Percentiles rank a stretch among this genome's conserved stretches.
phyloP scores from a whole-genome alignment of 2,329 filamentous ascomycete genomes.

The Hymenoscyphus linearis region DNA sequence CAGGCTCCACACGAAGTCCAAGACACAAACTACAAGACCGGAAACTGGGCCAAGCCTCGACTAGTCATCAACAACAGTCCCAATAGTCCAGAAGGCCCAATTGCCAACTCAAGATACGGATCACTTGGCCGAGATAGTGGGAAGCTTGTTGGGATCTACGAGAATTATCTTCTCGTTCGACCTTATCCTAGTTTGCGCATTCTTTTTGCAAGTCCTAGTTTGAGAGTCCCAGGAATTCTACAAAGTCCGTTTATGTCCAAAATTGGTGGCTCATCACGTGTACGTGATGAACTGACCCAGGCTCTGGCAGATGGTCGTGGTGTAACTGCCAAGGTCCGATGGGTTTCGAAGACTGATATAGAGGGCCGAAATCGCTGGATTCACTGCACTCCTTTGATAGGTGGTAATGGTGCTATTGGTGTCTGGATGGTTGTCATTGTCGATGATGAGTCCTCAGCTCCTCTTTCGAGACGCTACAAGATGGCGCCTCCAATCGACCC shows the following conservation, averaged over 20 bases:
- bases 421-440: constrained; percentile 76
- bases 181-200: constrained; percentile 62
- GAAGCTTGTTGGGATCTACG: constrained; percentile 40
- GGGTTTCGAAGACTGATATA: constrained; percentile 48
- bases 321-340: constrained; percentile 70
- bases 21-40: constrained; percentile 29
- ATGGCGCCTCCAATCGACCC: constrained; percentile 31
- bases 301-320: constrained; percentile 64
- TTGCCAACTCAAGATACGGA: constrained; percentile 4
- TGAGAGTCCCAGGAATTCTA: constrained; percentile 62
- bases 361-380: constrained; percentile 66
- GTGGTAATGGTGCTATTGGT: constrained; percentile 61
- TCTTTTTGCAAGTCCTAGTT: constrained; percentile 62
- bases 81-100: constrained; percentile 9
- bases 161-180: constrained; percentile 59
- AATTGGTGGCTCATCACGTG: constrained; percentile 44
- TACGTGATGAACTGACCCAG: constrained; percentile 44
- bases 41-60: constrained; percentile 38
- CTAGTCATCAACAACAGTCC: constrained; percentile 35
- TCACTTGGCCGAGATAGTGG: constrained; percentile 23
- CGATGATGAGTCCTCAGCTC: constrained; percentile 48
- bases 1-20: constrained; percentile 41
- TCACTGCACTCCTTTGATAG: constrained; percentile 68
- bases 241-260: constrained; percentile 53
- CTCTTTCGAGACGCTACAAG: constrained; percentile 18